Evolutionary conservation across 495 filamentous ascomycete genomes (phyloP), one percentile per base, ranked within the genome.

Genomic region (Aspergillus avenaceus): DNA sequence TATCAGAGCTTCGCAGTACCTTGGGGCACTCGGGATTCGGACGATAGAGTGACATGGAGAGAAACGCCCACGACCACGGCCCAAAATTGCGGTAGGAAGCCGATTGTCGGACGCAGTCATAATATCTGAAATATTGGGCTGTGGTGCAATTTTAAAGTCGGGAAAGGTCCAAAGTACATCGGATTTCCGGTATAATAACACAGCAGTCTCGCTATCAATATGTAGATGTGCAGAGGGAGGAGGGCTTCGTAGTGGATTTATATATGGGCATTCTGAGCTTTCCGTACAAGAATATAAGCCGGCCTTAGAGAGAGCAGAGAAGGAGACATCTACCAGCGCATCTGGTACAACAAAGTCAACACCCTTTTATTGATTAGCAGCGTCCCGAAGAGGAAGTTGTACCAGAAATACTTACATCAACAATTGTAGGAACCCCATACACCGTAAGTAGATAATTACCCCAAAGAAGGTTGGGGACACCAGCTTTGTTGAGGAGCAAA

Each of bases 31-130:
- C 0, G 56, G 61, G 19, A 66, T 60, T 55, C 47, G 55, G 19
- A 66, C 58, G 16, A 24, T 12, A 37, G 12, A 25, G 8, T 43
- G 26, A 8, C 50, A 34, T 28, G 43, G 41, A 40, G n/a, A n/a
- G n/a, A 62, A 56, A 25, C 62, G 59, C 25, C 59, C 62, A 54
- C n/a, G 44, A 44, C 62, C 63, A 41, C 58, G 58, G 2, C 60
- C 63, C 22, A 54, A 24, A 22, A 21, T 26, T 21, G 53, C 57
- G 16, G 53, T 22, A 5, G 60, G 58, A 50, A 66, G 58, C 23
- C 51, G 37, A 0, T 5, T 4, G 52, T 63, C 60, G 4, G 63
- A 57, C 23, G 55, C 59, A 8, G 0, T 18, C 27, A 55, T 55
- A 22, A 56, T 49, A 28, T 61, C 16, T 13, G 41, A 8, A 45